A percentile compares a stretch with the other conserved stretches of the same genome.
These are phyloP conservation scores for Apophysomyces elegans DNA, from an alignment of 371 early-diverging fungal genomes.

Conservation along the genomic window DNA sequence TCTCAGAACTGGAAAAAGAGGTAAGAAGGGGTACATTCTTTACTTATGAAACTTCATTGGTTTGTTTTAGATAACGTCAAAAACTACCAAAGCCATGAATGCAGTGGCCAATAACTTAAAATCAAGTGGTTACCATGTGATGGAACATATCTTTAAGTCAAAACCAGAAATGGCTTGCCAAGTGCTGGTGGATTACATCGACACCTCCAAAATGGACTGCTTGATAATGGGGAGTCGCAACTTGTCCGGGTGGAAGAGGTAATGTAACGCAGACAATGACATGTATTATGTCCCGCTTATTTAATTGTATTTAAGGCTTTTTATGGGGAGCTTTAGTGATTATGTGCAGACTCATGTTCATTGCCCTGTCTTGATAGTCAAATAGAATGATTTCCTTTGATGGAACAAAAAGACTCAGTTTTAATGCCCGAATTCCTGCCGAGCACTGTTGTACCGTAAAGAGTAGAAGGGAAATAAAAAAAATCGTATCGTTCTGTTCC, in stretches of 20 bases:
- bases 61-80: conserved; percentile 22
- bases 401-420: too few species aligned
- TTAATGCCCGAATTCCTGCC: too few species aligned
- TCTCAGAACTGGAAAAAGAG: conserved; percentile 36
- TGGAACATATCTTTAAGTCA: conserved; percentile 35
- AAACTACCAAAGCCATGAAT: conserved; percentile 26
- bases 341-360: conserved; percentile 49
- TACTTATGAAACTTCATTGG: background rate
- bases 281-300: background rate
- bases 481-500: too few species aligned
- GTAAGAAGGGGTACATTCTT: conserved; percentile 16
- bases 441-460: too few species aligned
- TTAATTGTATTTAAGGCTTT: conserved; percentile 30
- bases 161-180: conserved; percentile 32
- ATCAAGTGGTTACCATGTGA: conserved; percentile 7
- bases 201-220: conserved; percentile 37
- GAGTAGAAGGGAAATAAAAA: too few species aligned
- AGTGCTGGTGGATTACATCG: conserved; percentile 44
- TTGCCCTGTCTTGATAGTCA: conserved; percentile 44
- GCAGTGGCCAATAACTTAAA: conserved; percentile 17
- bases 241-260: conserved; percentile 57
- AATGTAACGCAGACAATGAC: background rate
- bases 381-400: background rate
- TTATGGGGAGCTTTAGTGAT: conserved; percentile 58
- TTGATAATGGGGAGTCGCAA: conserved; percentile 55